Conservation (phyloP, 2,329 filamentous ascomycete genomes). For the Scedosporium aurantiacum region DNA sequence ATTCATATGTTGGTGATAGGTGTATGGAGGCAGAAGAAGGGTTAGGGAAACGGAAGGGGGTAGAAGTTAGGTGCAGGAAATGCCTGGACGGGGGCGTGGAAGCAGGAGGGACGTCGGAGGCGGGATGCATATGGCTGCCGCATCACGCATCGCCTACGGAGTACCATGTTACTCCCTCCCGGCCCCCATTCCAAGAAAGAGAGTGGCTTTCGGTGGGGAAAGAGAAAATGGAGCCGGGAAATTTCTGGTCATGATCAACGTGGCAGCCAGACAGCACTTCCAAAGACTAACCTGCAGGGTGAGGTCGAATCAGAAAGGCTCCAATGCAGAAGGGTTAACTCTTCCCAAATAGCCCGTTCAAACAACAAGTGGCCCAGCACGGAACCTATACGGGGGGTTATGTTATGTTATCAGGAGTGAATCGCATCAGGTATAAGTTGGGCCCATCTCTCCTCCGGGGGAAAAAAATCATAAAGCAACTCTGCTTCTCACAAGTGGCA, state of each 20-base stretch:
- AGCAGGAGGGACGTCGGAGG: not conserved
- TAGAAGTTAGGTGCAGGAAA: not conserved
- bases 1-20: no score
- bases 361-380: constrained; percentile 1
- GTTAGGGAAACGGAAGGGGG: not conserved
- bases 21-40: no score
- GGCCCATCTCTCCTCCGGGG: not conserved
- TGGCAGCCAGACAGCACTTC: constrained; percentile 21
- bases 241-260: constrained; percentile 19
- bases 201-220: constrained; percentile 4
- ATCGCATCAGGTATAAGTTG: constrained; percentile 1
- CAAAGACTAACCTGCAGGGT: constrained; percentile 6
- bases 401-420: not conserved
- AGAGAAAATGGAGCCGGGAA: constrained; percentile 11
- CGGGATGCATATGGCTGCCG: not conserved
- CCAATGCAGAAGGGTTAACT: not conserved
- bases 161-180: not conserved
- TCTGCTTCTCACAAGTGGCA: not conserved
- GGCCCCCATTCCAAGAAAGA: constrained; percentile 4
- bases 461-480: not conserved
- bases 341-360: not conserved
- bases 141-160: not conserved
- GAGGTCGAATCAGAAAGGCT: constrained; percentile 4
- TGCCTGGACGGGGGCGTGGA: not conserved
- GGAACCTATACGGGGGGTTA: not conserved